These are phyloP conservation scores for Ceratobasidium sp. DNA, from an alignment of 1,284 basidiomycete species.

Conservation along the genomic window DNA sequence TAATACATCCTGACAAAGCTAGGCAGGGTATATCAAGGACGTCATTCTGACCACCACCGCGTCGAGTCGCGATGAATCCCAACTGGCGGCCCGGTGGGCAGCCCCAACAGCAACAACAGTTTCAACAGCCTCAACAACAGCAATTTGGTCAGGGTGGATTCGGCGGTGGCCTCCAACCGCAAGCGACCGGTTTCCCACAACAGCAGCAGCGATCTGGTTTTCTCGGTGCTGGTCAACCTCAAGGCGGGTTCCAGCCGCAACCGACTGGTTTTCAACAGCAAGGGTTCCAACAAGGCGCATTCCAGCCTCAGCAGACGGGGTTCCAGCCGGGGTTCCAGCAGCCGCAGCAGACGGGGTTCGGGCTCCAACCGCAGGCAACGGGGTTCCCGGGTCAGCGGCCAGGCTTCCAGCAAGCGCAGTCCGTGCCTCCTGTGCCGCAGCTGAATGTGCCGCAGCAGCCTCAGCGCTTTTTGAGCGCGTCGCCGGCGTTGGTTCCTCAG, in stretches of 20 bases:
- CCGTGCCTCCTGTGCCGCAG: slow-evolving; percentile 53
- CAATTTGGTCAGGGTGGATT: slow-evolving; percentile 7
- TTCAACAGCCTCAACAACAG: too few species aligned
- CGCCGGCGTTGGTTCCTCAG: slow-evolving; percentile 57
- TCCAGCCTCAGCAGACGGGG: slow-evolving; percentile 32
- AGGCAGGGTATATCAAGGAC: not conserved
- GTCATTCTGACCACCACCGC: slow-evolving; percentile 30
- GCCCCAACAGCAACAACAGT: slow-evolving; percentile 30
- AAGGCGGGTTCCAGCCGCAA: too few species aligned
- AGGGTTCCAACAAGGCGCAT: slow-evolving; percentile 40
- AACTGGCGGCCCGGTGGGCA: slow-evolving; percentile 34
- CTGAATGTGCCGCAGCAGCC: slow-evolving; percentile 47
- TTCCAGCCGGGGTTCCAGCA: slow-evolving; percentile 63
- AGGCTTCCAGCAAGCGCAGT: slow-evolving; percentile 44
- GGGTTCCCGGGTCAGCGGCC: slow-evolving; percentile 47
- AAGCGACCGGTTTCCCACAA: slow-evolving; percentile 46
- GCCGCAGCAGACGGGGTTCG: slow-evolving; percentile 51
- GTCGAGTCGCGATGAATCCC: slow-evolving; percentile 22
- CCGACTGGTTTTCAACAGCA: slow-evolving; percentile 32
- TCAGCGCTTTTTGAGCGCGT: slow-evolving; percentile 59
- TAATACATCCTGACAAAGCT: too few species aligned
- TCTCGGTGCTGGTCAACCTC: slow-evolving; percentile 29
- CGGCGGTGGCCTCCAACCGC: slow-evolving; percentile 40
- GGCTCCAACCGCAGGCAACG: slow-evolving; percentile 44
- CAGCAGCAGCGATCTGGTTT: slow-evolving; percentile 35